Conservation (phyloP, 2,329 filamentous ascomycete genomes). For the Paecilomyces fulvus region DNA sequence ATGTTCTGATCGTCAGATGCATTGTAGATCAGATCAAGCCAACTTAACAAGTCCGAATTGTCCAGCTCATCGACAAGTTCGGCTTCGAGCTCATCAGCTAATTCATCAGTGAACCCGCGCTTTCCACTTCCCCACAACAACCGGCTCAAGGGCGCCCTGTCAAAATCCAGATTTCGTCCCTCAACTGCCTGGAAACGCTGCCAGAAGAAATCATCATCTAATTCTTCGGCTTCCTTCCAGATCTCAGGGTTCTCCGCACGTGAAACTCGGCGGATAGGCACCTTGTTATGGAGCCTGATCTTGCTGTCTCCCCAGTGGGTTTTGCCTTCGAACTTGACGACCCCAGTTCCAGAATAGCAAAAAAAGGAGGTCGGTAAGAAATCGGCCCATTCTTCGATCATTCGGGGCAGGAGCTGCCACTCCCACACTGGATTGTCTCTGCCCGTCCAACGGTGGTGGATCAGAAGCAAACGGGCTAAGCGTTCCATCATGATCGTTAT, state of each 20-base stretch:
- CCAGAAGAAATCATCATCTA: constrained; percentile 20
- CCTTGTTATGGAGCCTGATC: constrained; percentile 8
- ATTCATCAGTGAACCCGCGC: neutral
- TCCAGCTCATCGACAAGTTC: neutral
- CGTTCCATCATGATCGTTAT: constrained; percentile 16
- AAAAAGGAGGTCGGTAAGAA: constrained; percentile 34
- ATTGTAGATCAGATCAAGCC: neutral
- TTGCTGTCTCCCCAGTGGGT: constrained; percentile 12
- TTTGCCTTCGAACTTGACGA: constrained; percentile 28
- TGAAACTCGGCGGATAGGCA: constrained; percentile 14
- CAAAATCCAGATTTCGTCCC: neutral
- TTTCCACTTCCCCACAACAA: neutral
- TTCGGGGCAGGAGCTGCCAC: constrained; percentile 30
- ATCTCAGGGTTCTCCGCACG: constrained; percentile 6
- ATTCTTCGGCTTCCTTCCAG: constrained; percentile 11
- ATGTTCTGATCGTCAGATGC: neutral
- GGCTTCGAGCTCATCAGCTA: neutral
- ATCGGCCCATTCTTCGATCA: constrained; percentile 41
- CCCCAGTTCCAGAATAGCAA: constrained; percentile 32
- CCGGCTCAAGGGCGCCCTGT: neutral
- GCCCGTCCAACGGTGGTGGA: constrained; percentile 11
- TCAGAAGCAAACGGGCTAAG: constrained; percentile 14
- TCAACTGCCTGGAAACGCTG: constrained; percentile 1
- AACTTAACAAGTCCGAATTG: neutral
- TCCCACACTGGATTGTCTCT: constrained; percentile 21